Evolutionary conservation across 1,139 yeast species (phyloP), one percentile per base, ranked within the genome.

Genomic region (Sugiyamaella grinbergsii): DNA sequence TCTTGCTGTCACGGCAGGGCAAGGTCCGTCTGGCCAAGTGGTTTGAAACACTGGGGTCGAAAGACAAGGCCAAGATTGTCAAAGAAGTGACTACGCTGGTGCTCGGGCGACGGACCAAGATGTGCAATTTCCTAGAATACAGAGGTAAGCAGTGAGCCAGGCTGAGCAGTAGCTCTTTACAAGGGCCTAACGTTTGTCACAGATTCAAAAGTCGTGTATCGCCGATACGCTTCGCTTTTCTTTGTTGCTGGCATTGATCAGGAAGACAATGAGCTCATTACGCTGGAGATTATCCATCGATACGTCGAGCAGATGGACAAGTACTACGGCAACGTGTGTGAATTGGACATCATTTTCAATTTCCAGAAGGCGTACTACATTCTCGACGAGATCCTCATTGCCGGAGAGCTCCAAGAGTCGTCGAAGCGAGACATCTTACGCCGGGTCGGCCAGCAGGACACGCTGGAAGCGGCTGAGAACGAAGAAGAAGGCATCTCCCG

Each of bases 301-400:
- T 94, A 84, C 66, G 99, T 94, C 45, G 98, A 94, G 68, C 90
- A 88, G 61, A 89, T 93, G 96, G 99, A 93, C 73, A 85, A 86
- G 63, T 82, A 90, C 61, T 93, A 88, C 65, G 98, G 97, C n/a
- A 93, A 90, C 65, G 98, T 93, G 18, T 87, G 96, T 70, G 97
- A 90, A 65, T 65, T 70, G 26, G 73, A 91, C 69, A 90, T 93
- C 56, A 93, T 93, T 48, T 93, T 93, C 78, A 95, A 95, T 61
- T 93, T 93, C 71, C 87, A 85, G 62, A 86, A 88, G 66, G 98
- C 98, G 0, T 93, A 93, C 67, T 87, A 88, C 68, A 85, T 93
- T 15, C 74, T 94, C 58, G 97, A 93, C 68, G 98, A 94, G 67
- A 74, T 93, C 61, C 70, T 94, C 43, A 73, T 83, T 66, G 82